A percentile compares a stretch with the other conserved stretches of the same genome.
Evolutionary conservation across 2,329 filamentous ascomycete genomes (phyloP).

Genomic region (Diaporthe ampelina): DNA sequence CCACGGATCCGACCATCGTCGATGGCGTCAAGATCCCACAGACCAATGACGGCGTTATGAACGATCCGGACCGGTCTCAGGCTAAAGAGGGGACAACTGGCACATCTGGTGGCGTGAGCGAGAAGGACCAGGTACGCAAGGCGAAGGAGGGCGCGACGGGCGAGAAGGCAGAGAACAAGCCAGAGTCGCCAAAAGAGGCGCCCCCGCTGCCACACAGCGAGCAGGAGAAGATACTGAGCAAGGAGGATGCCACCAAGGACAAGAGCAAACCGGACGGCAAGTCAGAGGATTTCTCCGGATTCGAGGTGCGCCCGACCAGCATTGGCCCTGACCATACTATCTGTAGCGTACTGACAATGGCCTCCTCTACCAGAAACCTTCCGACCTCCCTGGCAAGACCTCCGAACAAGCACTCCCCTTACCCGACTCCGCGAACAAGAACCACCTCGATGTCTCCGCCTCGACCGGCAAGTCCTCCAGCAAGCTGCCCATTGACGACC

Average conservation of each 20-base stretch:
- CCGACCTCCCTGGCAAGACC: conserved; percentile 82
- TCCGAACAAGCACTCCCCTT: conserved; percentile 81
- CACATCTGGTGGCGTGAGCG: conserved; percentile 89
- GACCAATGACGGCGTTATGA: conserved; percentile 88
- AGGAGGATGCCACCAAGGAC: conserved; percentile 56
- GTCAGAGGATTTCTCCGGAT: conserved; percentile 59
- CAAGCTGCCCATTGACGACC: conserved; percentile 57
- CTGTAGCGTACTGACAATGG: conserved; percentile 29
- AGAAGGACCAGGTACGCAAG: conserved; percentile 84
- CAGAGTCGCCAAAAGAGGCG: conserved; percentile 87
- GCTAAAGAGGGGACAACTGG: conserved; percentile 90
- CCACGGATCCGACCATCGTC: conserved; percentile 65
- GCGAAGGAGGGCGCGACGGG: conserved; percentile 75
- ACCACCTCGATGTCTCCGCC: conserved; percentile 68
- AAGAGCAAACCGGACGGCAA: conserved; percentile 56
- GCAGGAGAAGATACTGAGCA: conserved; percentile 73
- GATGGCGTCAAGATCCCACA: conserved; percentile 74
- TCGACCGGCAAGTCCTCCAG: conserved; percentile 48
- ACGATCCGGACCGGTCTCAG: conserved; percentile 81
- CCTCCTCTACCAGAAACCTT: conserved; percentile 74
- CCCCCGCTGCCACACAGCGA: conserved; percentile 87
- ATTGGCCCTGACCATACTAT: background rate
- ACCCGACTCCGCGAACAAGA: conserved; percentile 75
- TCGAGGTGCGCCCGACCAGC: conserved; percentile 66
- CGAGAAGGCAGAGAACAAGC: conserved; percentile 79